Evolutionary conservation across 1,284 basidiomycete genomes (phyloP), one percentile per base, ranked within the genome.

Genomic region (Heterobasidion irregulare): DNA sequence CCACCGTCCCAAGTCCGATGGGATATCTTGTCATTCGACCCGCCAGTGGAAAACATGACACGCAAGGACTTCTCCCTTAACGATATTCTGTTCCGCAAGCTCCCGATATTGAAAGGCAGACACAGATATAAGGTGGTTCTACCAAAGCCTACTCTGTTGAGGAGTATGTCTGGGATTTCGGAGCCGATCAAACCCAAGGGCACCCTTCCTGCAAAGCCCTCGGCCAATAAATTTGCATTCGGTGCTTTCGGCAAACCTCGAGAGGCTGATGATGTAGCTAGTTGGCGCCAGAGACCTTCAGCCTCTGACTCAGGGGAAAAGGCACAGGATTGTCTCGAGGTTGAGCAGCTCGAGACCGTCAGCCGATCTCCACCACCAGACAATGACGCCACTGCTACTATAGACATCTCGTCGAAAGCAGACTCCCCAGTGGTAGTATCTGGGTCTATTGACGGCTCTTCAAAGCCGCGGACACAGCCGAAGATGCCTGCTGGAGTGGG

Each of bases 21-120:
- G 65, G 89, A 92, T 60, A 75, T 84, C 13, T 72, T 90, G 56
- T 85, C 88, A 4, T 92, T 87, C 72, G 79, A 84, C 33, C 90
- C 92, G 33, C 86, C 88, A 7, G 75, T 91, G 8, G 79, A 82
- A 56, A 80, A 80, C 44, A 83, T 89, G 74, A 79, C 67, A 50
- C 76, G 73, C 32, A 73, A 75, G 44, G 82, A 84, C 49, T 73
- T 90, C 41, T 83, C 83, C 4, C 62, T 90, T 34, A 86, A 91
- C 60, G 85, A 90, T 16, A 68, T 86, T 46, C 71, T 96, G 44
- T 84, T 93, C 64, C 75, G 70, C 51, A 77, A 72, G 58, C 69
- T 73, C n/a, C 64, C 62, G 34, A 53, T 61, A n/a, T 32, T 16
- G 6, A 83, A 78, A 64, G 76, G 76, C 6, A 79, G 73, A 61